Evolutionary conservation across 441 rosid genomes (phyloP).

Genomic region (Gossypium gossypioides): DNA sequence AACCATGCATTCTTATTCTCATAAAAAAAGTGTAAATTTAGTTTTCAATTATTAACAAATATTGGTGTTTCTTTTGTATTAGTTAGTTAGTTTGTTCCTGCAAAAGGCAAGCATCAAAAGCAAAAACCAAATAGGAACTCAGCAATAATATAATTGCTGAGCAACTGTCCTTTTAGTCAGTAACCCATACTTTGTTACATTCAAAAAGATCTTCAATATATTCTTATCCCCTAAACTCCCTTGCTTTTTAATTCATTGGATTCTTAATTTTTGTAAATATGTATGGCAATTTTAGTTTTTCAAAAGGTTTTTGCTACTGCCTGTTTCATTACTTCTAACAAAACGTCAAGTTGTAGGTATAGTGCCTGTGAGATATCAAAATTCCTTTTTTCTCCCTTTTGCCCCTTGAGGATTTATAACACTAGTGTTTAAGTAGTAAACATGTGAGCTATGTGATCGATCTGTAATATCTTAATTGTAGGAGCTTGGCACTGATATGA

Average conservation of each 20-base stretch:
- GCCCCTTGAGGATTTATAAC: background rate
- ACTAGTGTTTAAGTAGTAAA: background rate
- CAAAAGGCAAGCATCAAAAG: background rate
- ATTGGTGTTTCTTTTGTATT: background rate
- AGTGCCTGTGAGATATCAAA: background rate
- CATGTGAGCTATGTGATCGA: background rate
- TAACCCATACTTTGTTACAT: background rate
- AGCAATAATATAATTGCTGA: background rate
- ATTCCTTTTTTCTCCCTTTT: background rate
- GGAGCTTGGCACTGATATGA: slow-evolving; percentile 94
- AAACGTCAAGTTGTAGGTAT: background rate
- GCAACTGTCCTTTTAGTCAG: background rate
- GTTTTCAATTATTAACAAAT: background rate
- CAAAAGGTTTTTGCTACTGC: background rate
- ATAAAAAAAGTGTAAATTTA: background rate
- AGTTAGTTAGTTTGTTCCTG: background rate
- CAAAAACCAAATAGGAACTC: background rate
- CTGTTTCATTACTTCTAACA: background rate
- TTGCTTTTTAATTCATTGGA: background rate
- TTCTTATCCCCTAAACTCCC: background rate
- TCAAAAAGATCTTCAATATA: background rate
- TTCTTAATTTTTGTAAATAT: background rate
- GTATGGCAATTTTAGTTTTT: background rate
- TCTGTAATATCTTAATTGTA: slow-evolving; percentile 27
- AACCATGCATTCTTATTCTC: background rate